Evolutionary conservation across 2,329 filamentous ascomycete genomes (phyloP).

Genomic region (Seiridium cupressi): DNA sequence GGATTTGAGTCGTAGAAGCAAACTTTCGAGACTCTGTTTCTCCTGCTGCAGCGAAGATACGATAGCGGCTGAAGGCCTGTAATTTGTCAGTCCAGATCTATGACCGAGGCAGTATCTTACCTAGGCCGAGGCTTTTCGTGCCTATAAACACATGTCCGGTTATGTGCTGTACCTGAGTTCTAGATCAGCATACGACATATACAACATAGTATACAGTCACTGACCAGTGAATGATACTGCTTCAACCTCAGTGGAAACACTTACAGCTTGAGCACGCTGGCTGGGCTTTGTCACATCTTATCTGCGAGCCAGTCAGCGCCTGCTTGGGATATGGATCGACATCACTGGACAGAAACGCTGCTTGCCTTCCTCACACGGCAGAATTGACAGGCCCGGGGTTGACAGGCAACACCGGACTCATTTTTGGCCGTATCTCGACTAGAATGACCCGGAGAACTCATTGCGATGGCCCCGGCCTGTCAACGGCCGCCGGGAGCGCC

Average conservation of each 20-base stretch:
- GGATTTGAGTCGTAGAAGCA: background rate
- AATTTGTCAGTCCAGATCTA: background rate
- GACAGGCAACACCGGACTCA: background rate
- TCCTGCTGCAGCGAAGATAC: background rate
- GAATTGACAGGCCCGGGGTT: background rate
- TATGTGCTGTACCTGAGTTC: background rate
- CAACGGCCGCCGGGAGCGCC: background rate
- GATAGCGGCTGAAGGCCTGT: background rate
- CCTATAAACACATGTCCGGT: background rate
- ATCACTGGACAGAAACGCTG: background rate
- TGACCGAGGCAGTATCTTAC: background rate
- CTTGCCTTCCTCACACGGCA: background rate
- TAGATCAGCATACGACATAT: background rate
- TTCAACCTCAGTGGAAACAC: too few relatives aligned
- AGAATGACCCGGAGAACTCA: background rate
- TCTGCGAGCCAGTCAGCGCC: background rate
- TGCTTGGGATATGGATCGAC: background rate
- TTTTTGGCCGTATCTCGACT: background rate
- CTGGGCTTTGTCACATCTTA: slow-evolving; percentile 1
- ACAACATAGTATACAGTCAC: background rate
- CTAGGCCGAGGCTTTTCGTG: slow-evolving; percentile 1
- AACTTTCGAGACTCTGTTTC: background rate
- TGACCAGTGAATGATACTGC: too few relatives aligned
- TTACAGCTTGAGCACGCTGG: background rate
- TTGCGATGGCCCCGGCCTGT: background rate